phyloP scores from a whole-genome alignment of 2,329 filamentous ascomycete species.

The Sphaerulina musiva region DNA sequence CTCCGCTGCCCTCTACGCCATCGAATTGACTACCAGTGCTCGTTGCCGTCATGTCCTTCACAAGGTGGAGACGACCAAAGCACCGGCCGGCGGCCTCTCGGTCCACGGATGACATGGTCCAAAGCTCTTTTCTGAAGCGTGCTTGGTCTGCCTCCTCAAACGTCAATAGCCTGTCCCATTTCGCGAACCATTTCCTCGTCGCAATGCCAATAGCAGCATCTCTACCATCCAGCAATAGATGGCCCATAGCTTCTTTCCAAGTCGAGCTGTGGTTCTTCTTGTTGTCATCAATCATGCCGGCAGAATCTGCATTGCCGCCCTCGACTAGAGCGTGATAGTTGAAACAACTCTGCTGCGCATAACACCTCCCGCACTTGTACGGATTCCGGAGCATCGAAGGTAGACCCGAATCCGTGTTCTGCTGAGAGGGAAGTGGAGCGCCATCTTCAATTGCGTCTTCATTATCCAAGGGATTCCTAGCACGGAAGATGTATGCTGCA shows the following conservation, averaged over 20 bases:
- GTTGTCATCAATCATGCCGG: constrained; percentile 67
- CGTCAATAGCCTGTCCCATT: constrained; percentile 88
- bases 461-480: constrained; percentile 20
- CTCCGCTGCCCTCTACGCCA: constrained; percentile 39
- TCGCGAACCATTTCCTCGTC: constrained; percentile 80
- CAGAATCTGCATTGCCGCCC: constrained; percentile 70
- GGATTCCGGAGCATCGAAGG: constrained; percentile 81
- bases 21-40: constrained; percentile 21
- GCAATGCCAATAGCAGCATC: constrained; percentile 51
- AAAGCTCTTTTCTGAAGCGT: constrained; percentile 80
- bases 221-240: constrained; percentile 20
- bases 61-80: constrained; percentile 79
- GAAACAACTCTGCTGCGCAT: constrained; percentile 85
- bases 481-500: constrained; percentile 66
- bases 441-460: not conserved
- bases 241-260: constrained; percentile 67
- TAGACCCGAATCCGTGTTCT: constrained; percentile 53
- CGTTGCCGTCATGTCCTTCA: constrained; percentile 36
- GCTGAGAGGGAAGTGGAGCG: constrained; percentile 16
- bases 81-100: constrained; percentile 83
- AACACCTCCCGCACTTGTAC: constrained; percentile 77
- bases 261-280: constrained; percentile 29
- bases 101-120: constrained; percentile 89
- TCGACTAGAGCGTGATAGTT: constrained; percentile 89
- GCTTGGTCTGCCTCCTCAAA: constrained; percentile 90